Base-by-base conservation (phyloP, 2,329 filamentous ascomycete genomes). In the Parasarocladium wereldwijsianum region DNA sequence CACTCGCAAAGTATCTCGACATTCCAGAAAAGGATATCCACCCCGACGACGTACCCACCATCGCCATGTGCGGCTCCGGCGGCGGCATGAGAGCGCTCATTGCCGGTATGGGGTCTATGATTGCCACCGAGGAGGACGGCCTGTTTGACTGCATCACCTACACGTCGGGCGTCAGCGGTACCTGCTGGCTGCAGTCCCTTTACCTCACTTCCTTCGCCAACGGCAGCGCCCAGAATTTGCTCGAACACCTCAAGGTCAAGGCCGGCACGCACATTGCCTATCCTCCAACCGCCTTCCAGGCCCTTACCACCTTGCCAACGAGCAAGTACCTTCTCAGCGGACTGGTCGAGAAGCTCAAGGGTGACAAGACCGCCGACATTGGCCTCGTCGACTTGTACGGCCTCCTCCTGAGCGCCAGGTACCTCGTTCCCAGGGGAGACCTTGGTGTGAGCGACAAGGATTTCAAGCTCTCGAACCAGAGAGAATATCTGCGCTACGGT, bases 81-180 rank as follows among this genome's bases (percentile, higher is more conserved):
- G 90, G 90, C 33, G 90, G 90, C 0, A 55, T 98, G 26, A 68
- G 90, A 29, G 90, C 90, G 2, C 66, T 98, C 21, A 83, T 96
- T 12, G 86, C 90, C 2, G 86, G 87, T 4, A 76, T 85, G 0
- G 86, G 87, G 1, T 94, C 86, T 0, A 76, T 92, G 36, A 62
- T 90, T 8, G 86, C 85, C 3, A 69, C 84, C 0, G 73, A 84
- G 35, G 80, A 94, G 48, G 79, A 81, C 34, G 90, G 90, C 0
- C 60, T 98, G 0, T 92, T 93, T 49, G 86, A 94, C 52, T 96
- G 90, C 48, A 69, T 83, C 8, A 96, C 86, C 2, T 98, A 98
- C 46, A 93, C 85, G 1, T 84, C 87, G 5, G 90, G 90, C 1
- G 90, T 98, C 28, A 94, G 85, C 47, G 90, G 90, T 0, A 92